Conservation (phyloP, 768 basidiomycete genomes). For the Strobilomyces dryophilus region DNA sequence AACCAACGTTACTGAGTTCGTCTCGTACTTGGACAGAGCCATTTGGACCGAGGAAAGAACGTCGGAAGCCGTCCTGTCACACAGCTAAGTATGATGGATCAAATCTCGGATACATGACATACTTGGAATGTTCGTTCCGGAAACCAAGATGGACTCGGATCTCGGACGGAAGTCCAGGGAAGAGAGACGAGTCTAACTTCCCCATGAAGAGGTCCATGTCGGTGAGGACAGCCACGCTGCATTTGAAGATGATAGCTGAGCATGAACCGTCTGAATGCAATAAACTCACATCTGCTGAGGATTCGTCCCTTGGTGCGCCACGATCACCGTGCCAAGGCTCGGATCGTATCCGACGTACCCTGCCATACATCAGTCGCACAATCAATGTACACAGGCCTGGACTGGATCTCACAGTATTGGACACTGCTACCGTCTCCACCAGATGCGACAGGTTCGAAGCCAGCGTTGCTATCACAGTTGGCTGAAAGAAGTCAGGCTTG, state of each 20-base stretch:
- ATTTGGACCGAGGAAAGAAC: slow-evolving; percentile 40
- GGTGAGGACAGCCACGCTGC: slow-evolving; percentile 30
- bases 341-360: slow-evolving; percentile 54
- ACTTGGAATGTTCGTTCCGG: slow-evolving; percentile 40
- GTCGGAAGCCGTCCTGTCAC: slow-evolving; percentile 33
- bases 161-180: slow-evolving; percentile 40
- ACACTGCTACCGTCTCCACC: slow-evolving; percentile 41
- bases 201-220: slow-evolving; percentile 34
- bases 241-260: not conserved
- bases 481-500: slow-evolving; percentile 20
- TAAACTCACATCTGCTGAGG: slow-evolving; percentile 34
- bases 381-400: not conserved
- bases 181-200: slow-evolving; percentile 36
- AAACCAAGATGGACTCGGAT: slow-evolving; percentile 48
- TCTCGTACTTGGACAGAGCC: slow-evolving; percentile 33
- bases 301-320: slow-evolving; percentile 36
- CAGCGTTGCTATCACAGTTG: slow-evolving; percentile 44
- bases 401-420: slow-evolving; percentile 42
- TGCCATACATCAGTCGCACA: slow-evolving; percentile 9
- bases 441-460: slow-evolving; percentile 44
- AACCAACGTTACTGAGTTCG: slow-evolving; percentile 39
- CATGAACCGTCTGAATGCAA: slow-evolving; percentile 34
- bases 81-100: slow-evolving; percentile 26
- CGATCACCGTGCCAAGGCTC: slow-evolving; percentile 31
- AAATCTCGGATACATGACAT: slow-evolving; percentile 5